phyloP scores from a whole-genome alignment of 2,329 filamentous ascomycete genomes.

The Phyllosticta citrichinensis region DNA sequence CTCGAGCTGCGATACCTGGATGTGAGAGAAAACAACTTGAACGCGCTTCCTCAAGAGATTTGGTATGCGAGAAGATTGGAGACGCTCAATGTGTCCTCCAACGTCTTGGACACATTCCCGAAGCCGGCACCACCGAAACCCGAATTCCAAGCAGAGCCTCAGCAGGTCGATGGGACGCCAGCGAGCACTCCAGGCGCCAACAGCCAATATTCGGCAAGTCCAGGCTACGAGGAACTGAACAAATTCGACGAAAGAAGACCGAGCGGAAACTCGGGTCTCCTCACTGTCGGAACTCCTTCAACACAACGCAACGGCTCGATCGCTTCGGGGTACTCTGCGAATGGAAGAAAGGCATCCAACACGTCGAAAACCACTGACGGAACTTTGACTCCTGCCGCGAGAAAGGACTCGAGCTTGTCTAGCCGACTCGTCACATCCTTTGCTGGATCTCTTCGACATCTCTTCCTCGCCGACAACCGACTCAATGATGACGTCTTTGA shows the following conservation, averaged over 20 bases:
- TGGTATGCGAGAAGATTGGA: constrained; percentile 91
- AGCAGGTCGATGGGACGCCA: constrained; percentile 31
- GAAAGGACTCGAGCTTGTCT: constrained; percentile 86
- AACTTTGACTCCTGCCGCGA: constrained; percentile 46
- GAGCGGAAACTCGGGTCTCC: constrained; percentile 71
- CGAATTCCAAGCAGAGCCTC: constrained; percentile 13
- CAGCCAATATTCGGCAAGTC: constrained; percentile 29
- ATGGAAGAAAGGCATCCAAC: constrained; percentile 75
- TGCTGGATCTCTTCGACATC: constrained; percentile 69
- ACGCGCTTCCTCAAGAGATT: constrained; percentile 79
- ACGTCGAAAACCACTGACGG: constrained; percentile 57
- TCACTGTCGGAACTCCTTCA: constrained; percentile 62
- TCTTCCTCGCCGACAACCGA: constrained; percentile 88
- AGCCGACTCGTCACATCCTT: constrained; percentile 77
- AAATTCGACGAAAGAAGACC: constrained; percentile 59
- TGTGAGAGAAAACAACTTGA: constrained; percentile 86
- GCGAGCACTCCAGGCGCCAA: constrained; percentile 32
- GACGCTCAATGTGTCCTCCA: constrained; percentile 89
- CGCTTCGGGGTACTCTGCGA: constrained; percentile 68
- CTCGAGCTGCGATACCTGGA: constrained; percentile 78
- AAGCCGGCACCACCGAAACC: constrained; percentile 49
- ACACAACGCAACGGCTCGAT: constrained; percentile 69
- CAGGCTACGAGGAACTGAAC: constrained; percentile 70
- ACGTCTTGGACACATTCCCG: constrained; percentile 82
- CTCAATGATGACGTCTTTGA: constrained; percentile 94